Conservation (phyloP, 2,329 filamentous ascomycete species). For the Monilinia laxa region DNA sequence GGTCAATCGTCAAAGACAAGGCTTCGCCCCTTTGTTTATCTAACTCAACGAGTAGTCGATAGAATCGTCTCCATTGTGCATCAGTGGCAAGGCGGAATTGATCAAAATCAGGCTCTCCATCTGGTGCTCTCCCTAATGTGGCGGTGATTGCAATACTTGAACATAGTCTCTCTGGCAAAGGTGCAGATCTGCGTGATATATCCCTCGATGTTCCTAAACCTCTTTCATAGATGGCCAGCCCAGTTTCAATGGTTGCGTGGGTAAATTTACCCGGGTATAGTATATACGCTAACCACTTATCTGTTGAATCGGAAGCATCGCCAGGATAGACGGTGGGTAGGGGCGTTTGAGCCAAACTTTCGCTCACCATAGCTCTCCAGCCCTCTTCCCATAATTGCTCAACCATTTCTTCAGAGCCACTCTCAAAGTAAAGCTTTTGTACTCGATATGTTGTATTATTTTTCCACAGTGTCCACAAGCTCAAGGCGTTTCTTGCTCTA, state of each 20-base stretch:
- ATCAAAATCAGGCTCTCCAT: slow-evolving; percentile 70
- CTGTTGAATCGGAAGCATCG: slow-evolving; percentile 68
- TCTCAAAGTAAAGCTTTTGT: slow-evolving; percentile 69
- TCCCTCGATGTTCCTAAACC: slow-evolving; percentile 50
- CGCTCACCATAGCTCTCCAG: slow-evolving; percentile 70
- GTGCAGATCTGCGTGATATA: slow-evolving; percentile 48
- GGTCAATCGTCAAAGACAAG: slow-evolving; percentile 73
- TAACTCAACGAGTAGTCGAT: slow-evolving; percentile 78
- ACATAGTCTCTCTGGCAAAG: slow-evolving; percentile 74
- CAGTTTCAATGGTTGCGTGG: slow-evolving; percentile 75
- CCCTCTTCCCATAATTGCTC: slow-evolving; percentile 56
- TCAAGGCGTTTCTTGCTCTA: slow-evolving; percentile 51
- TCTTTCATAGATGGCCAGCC: slow-evolving; percentile 76
- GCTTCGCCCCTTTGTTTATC: slow-evolving; percentile 84
- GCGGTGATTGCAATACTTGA: slow-evolving; percentile 69
- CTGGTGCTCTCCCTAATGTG: slow-evolving; percentile 58
- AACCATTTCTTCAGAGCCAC: slow-evolving; percentile 36
- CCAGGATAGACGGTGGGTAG: slow-evolving; percentile 59
- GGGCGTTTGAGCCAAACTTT: slow-evolving; percentile 53
- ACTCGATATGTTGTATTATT: slow-evolving; percentile 78
- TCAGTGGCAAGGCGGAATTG: slow-evolving; percentile 73
- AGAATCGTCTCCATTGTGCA: slow-evolving; percentile 86
- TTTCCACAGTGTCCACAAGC: slow-evolving; percentile 79
- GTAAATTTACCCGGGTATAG: slow-evolving; percentile 83
- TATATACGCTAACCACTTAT: slow-evolving; percentile 84